Base-by-base conservation (phyloP, 306 rosid genomes). In the apple (Malus domestica) region DNA sequence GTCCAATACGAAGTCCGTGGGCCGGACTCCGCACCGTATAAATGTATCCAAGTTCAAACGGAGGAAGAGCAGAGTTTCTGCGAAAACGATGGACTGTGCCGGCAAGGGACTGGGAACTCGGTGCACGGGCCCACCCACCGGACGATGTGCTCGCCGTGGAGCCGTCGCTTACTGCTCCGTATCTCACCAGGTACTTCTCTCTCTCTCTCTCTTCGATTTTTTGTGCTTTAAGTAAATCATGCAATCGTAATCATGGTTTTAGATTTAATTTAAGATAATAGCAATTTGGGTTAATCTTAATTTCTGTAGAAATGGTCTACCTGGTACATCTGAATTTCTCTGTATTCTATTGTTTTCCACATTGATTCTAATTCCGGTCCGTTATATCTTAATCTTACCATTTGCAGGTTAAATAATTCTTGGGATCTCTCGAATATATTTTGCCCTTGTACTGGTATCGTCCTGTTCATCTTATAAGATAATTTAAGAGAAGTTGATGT, bases 91-190 rank as follows among this genome's bases (percentile, higher is more conserved):
- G 98, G 91, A 86, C 87, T 90, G 98, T 80, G 96, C 96, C 79
- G 96, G 93, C 61, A 89, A 79, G 79, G 91, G 98, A 8, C 83
- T 84, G 70, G 86, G 93, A 68, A 73, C 80, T 13, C 84, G 90
- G 75, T 94, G 98, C 83, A 65, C 76, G 29, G 91, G 87, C 76
- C 85, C 86, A 27, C 87, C 92, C 67, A 85, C 77, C 1, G 85
- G 89, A 42, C 86, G 86, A 10, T 90, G 98, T 80, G 82, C 76
- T 70, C 90, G 90, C 22, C 90, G 98, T 54, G 95, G 82, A 81
- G 98, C 96, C 51, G 93, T 94, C 67, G 89, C 96, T 70, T 94
- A 90, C 72, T 93, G 97, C 82, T 87, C 97, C 40, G 77, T 87
- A 72, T 74, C 93, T 74, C 97, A 93, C 68, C 98, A 91, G 97